Evolutionary conservation across 2,329 filamentous ascomycete genomes (phyloP), one percentile per base, ranked within the genome.

Genomic region (Fusarium mexicanum): DNA sequence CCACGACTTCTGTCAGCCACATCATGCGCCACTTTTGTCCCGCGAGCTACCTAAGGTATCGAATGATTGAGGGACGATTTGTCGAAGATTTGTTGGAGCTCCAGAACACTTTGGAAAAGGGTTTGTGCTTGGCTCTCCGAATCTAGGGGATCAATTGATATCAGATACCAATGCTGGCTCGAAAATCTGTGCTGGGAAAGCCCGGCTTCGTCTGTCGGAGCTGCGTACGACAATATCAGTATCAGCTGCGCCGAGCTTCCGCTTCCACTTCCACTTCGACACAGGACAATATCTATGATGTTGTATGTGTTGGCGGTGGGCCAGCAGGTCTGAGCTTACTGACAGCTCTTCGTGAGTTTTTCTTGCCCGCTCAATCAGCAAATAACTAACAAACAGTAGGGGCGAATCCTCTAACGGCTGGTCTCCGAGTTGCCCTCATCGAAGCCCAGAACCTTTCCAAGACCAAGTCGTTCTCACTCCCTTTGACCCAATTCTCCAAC

Each of bases 301-400:
- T 98, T 38, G 94, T 98, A 72, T 96, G 94, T 78, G 93, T 98
- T 61, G 95, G 95, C 70, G 95, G 95, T 71, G 95, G 95, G 10
- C 95, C 95, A 31, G 95, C 95, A 50, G 96, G 96, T 63, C 87
- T 99, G 66, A 97, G 94, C 79, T 88, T 97, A 38, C 85, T 95
- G 64, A 90, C 93, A 69, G 92, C 93, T 76, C 87, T 96, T 48
- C 91, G 93, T 95, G 87, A 58, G 73, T 51, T 4, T 16, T 26
- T 5, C 70, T 10, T 11, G 17, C 8, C 26, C 14, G 6, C 16
- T 18, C 58, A 33, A 13, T 17, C 6, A 6, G 1, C 31, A 18
- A n/a, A 58, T 35, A 43, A 62, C 60, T 71, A 62, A n/a, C 59
- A 31, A 41, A 11, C 24, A 22, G 2, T 71, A 96, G 94, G 93